Conservation (phyloP, 169 alveolate species). For the Babesia ovata region DNA sequence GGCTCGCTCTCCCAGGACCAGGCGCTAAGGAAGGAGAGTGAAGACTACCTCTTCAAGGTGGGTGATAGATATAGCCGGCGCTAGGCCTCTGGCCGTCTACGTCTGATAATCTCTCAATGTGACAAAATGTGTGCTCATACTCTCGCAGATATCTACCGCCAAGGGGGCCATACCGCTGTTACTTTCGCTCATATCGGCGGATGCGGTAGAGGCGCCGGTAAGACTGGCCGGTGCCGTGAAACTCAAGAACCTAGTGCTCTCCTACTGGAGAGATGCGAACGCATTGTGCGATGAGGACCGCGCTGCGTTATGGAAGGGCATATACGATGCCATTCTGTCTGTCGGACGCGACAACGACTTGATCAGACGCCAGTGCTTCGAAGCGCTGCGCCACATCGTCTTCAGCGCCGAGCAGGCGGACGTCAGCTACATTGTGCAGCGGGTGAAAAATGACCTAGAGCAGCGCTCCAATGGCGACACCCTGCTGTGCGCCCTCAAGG, state of each 20-base stretch:
- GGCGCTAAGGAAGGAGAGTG: constrained; percentile 33
- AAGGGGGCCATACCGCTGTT: constrained; percentile 51
- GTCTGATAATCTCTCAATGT: neutral
- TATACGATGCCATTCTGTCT: constrained; percentile 40
- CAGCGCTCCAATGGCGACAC: constrained; percentile 63
- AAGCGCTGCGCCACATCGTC: constrained; percentile 53
- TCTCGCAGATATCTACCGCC: constrained; percentile 28
- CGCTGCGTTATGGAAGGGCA: constrained; percentile 39
- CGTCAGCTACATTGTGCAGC: constrained; percentile 7
- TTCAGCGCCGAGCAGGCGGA: constrained; percentile 29
- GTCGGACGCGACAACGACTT: constrained; percentile 40
- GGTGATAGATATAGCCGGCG: neutral
- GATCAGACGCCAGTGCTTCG: constrained; percentile 58
- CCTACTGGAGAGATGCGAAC: constrained; percentile 38
- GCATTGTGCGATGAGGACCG: constrained; percentile 27
- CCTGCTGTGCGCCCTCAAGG: constrained; percentile 51
- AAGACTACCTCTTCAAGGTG: constrained; percentile 48
- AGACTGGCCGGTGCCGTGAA: constrained; percentile 64
- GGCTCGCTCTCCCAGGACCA: constrained; percentile 53
- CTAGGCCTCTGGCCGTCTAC: neutral
- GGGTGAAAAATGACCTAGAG: constrained; percentile 39
- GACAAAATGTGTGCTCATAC: neutral
- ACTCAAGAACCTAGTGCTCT: constrained; percentile 51
- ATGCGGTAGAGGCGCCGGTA: constrained; percentile 35
- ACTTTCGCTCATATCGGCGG: constrained; percentile 39